Evolutionary conservation across 257 asterid genomes (phyloP).

Genomic region (Osmanthus fragrans): DNA sequence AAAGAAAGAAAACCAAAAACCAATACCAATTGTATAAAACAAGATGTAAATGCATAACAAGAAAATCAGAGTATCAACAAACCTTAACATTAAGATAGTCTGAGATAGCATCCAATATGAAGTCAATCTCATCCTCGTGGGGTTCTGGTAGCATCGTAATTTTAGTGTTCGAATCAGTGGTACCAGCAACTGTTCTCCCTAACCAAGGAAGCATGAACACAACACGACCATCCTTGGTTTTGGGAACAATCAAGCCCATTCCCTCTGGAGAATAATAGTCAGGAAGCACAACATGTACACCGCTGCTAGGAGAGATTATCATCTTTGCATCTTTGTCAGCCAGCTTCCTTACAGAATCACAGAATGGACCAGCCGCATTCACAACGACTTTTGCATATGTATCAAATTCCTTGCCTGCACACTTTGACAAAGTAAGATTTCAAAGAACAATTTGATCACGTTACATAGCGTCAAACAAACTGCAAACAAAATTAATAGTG

Average conservation of each 20-base stretch:
- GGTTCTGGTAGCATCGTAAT: constrained; percentile 98
- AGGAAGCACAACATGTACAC: constrained; percentile 96
- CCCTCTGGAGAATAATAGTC: constrained; percentile 99
- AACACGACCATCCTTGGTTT: constrained; percentile 99
- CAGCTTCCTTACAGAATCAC: constrained; percentile 89
- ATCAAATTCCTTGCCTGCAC: constrained; percentile 88
- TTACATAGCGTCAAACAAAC: not conserved
- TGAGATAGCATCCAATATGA: constrained; percentile 91
- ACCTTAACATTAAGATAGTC: constrained; percentile 98
- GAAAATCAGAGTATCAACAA: constrained; percentile 11
- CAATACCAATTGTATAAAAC: not conserved
- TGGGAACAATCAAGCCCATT: constrained; percentile 99
- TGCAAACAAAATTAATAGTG: not conserved
- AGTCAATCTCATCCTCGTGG: constrained; percentile 90
- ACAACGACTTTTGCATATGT: constrained; percentile 92
- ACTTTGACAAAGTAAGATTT: constrained; percentile 38
- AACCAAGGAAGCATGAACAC: constrained; percentile 99
- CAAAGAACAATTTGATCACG: constrained; percentile 10
- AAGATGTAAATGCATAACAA: not conserved
- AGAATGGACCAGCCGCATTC: constrained; percentile 96
- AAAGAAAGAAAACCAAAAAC: not conserved
- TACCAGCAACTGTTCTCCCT: constrained; percentile 98
- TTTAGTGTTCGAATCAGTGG: constrained; percentile 86
- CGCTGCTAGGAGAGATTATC: constrained; percentile 93
- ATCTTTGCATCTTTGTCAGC: constrained; percentile 78